Evolutionary conservation across 305 asterid species (phyloP), one percentile per base, ranked within the genome.

Genomic region (Solanum hybrid): DNA sequence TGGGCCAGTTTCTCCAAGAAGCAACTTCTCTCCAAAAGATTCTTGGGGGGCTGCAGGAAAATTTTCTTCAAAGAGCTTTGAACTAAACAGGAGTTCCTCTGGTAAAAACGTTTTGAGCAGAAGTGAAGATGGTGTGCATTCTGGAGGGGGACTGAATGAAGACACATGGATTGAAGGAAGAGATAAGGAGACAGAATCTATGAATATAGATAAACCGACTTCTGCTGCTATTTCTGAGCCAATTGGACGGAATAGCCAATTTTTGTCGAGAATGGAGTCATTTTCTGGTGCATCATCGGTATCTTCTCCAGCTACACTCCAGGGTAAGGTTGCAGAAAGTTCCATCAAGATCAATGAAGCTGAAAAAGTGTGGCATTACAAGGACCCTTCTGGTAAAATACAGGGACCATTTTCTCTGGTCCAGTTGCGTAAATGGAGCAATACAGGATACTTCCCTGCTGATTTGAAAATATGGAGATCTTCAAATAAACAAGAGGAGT

Each of bases 381-480:
- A 91, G 92, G 99, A 98, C 90, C 99, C 99, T 88, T 92, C 99
- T n/a, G 97, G 98, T 60, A 98, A 98, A 92, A 94, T 94, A 60
- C 99, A 98, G 93, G 99, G 99, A 36, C 98, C 99, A 40, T 98
- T 98, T 92, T 96, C 99, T 45, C 89, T 97, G 91, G 96, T 93
- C 24, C 99, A 97, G 92, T 91, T 98, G 92, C 97, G 97, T 75
- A 98, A 97, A 93, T 98, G 99, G 99, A 97, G 92, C 94, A 98
- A 94, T 92, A 93, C 97, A 11, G 98, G 99, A 86, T 98, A 96
- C 88, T 98, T 98, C 78, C 99, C 99, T 27, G 92, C 95, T 89
- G 94, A 93, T 90, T 92, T 98, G 85, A 94, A 86, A 91, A 95
- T 97, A 90, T 98, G 99, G 99, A 97, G 90, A 94, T 75, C 91